These are phyloP conservation scores for Yarrowia divulgata DNA, from an alignment of 805 yeast genomes.

Conservation along the genomic window DNA sequence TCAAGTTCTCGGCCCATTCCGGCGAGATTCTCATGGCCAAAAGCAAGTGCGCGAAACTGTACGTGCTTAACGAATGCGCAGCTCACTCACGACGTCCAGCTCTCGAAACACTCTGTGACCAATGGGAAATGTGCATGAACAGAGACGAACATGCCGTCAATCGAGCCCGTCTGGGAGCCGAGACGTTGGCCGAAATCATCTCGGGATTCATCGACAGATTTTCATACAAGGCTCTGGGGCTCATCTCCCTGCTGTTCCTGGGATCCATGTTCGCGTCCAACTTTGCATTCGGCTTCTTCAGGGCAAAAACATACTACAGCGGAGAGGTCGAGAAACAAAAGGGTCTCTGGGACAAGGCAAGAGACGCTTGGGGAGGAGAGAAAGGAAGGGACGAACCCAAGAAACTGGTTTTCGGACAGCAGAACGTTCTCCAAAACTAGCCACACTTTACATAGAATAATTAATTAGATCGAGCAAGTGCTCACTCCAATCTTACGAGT, in stretches of 20 bases:
- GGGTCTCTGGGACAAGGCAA: slow-evolving; percentile 22
- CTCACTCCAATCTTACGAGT: background rate
- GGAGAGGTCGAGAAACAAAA: slow-evolving; percentile 36
- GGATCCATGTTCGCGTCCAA: slow-evolving; percentile 42
- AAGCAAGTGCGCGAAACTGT: slow-evolving; percentile 70
- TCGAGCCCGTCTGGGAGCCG: slow-evolving; percentile 73
- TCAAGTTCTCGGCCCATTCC: slow-evolving; percentile 65
- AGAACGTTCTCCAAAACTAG: slow-evolving; percentile 10
- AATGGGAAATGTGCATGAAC: slow-evolving; percentile 83
- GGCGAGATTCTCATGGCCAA: slow-evolving; percentile 65
- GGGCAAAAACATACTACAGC: slow-evolving; percentile 42
- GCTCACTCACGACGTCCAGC: slow-evolving; percentile 71
- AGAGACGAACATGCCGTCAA: slow-evolving; percentile 70
- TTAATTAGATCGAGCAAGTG: background rate
- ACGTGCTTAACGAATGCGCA: slow-evolving; percentile 69
- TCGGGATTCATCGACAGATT: slow-evolving; percentile 76
- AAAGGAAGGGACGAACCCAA: background rate
- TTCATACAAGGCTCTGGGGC: slow-evolving; percentile 49
- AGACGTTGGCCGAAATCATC: slow-evolving; percentile 76
- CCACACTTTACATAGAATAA: background rate
- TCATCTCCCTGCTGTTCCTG: slow-evolving; percentile 34
- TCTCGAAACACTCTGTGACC: slow-evolving; percentile 68
- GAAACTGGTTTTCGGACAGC: background rate
- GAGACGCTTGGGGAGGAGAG: slow-evolving; percentile 3
- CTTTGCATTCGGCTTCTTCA: slow-evolving; percentile 45